Evolutionary conservation across 2,329 filamentous ascomycete genomes (phyloP).

Genomic region (Diaporthe ilicicola): DNA sequence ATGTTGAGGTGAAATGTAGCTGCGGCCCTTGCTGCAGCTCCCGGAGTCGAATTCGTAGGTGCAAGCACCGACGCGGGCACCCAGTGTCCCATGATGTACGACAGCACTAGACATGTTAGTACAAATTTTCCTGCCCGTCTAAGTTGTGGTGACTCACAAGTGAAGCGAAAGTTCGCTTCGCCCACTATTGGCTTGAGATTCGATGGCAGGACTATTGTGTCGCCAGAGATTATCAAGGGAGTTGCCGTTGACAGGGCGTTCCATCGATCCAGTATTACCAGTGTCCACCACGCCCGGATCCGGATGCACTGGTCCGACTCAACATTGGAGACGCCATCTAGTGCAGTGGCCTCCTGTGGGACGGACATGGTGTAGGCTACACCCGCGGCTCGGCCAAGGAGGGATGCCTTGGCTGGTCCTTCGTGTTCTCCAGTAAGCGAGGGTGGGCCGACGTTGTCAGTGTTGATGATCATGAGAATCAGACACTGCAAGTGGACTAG

Average conservation of each 20-base stretch:
- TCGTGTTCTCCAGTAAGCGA: slow-evolving; percentile 51
- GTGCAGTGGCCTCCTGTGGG: slow-evolving; percentile 43
- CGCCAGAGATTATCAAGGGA: slow-evolving; percentile 69
- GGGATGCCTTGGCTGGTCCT: slow-evolving; percentile 59
- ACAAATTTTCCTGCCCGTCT: not conserved
- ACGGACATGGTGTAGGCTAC: slow-evolving; percentile 70
- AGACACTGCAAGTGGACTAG: slow-evolving; percentile 73
- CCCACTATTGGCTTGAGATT: slow-evolving; percentile 69
- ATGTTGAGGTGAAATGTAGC: slow-evolving; percentile 64
- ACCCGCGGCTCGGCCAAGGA: slow-evolving; percentile 72
- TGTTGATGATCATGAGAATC: slow-evolving; percentile 71
- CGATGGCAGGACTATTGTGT: slow-evolving; percentile 65
- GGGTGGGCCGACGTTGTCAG: slow-evolving; percentile 62
- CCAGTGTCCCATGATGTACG: slow-evolving; percentile 34
- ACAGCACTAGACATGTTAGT: slow-evolving; percentile 34
- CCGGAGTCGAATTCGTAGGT: slow-evolving; percentile 51
- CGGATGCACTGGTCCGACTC: slow-evolving; percentile 71
- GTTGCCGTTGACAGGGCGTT: slow-evolving; percentile 73
- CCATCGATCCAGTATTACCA: slow-evolving; percentile 78
- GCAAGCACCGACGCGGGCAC: slow-evolving; percentile 43
- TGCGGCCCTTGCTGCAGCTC: slow-evolving; percentile 53
- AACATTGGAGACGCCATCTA: slow-evolving; percentile 57
- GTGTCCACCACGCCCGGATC: slow-evolving; percentile 75
- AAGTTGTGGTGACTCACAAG: slow-evolving; percentile 59
- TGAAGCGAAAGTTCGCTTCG: slow-evolving; percentile 69